Conservation (phyloP, 2,329 filamentous ascomycete species). For the Neonectria coccinea region DNA sequence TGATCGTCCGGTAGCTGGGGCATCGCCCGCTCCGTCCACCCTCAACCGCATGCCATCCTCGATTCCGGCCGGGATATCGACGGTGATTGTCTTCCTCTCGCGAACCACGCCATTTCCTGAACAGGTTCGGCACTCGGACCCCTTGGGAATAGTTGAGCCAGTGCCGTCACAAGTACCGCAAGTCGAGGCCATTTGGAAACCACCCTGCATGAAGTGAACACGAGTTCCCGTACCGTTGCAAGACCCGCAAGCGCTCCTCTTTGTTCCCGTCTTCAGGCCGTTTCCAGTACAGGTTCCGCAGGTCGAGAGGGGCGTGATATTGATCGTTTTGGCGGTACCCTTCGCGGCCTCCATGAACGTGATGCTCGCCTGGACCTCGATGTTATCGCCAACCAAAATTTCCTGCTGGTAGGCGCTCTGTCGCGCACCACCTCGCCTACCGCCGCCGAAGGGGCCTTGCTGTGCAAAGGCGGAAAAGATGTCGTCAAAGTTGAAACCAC, state of each 20-base stretch:
- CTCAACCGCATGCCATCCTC: constrained; percentile 96
- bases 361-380: constrained; percentile 92
- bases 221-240: constrained; percentile 90
- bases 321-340: constrained; percentile 88
- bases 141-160: constrained; percentile 80
- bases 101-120: constrained; percentile 85
- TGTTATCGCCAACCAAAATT: constrained; percentile 92
- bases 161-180: constrained; percentile 85
- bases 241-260: constrained; percentile 77
- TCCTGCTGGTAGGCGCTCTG: constrained; percentile 78
- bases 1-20: constrained; percentile 79
- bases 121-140: constrained; percentile 84
- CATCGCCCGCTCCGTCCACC: constrained; percentile 87
- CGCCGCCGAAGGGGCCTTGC: constrained; percentile 67
- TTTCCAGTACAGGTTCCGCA: constrained; percentile 87
- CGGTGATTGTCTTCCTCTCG: constrained; percentile 83
- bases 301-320: constrained; percentile 81
- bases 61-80: constrained; percentile 95
- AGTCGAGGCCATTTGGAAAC: constrained; percentile 95
- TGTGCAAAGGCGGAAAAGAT: constrained; percentile 87
- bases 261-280: constrained; percentile 84
- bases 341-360: constrained; percentile 97
- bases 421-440: constrained; percentile 59
- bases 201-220: constrained; percentile 89
- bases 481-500: constrained; percentile 95